Evolutionary conservation across 257 asterid species (phyloP), one percentile per base, ranked within the genome.

Genomic region (Salvia rosmarinus): DNA sequence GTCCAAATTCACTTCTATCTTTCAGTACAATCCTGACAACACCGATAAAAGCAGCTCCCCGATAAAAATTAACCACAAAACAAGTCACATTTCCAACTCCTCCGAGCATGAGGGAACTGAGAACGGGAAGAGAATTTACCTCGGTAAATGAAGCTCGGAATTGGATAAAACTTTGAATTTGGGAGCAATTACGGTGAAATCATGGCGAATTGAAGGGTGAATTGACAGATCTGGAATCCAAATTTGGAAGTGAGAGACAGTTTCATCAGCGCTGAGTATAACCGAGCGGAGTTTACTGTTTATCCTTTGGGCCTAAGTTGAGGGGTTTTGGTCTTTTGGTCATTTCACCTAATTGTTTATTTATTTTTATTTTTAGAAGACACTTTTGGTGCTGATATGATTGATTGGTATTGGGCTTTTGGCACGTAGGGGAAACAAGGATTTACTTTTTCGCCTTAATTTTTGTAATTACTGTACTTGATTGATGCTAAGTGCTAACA

Each of bases 151-250:
- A 78, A 49, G 68, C 19, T 49, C 12, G 11, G 20, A 13, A 59
- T n/a, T 39, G 19, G 70, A 25, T 37, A 34, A 43, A 72, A 39
- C 11, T 0, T 23, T 19, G 23, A 51, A 69, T 49, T 16, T 34
- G 58, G 52, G 46, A 80, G 71, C 43, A 75, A 61, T 76, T 13
- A 63, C 23, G 37, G 79, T 11, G 71, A 68, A 34, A 61, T 49
- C 35, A 25, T n/a, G 62, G 68, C 63, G 70, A 64, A 73, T 12
- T 43, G 69, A 23, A 20, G 4, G 71, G 42, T 44, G 77, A 20
- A 32, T 25, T 64, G 55, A 75, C 71, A 81, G 85, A 81, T 78
- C 85, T 78, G 80, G 46, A 70, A 75, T 81, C 71, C 39, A 78
- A 61, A 74, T 52, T 50, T 70, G 82, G 80, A 78, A 74, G n/a